phyloP scores from a whole-genome alignment of 768 basidiomycete species.

The Boletus speciosus region DNA sequence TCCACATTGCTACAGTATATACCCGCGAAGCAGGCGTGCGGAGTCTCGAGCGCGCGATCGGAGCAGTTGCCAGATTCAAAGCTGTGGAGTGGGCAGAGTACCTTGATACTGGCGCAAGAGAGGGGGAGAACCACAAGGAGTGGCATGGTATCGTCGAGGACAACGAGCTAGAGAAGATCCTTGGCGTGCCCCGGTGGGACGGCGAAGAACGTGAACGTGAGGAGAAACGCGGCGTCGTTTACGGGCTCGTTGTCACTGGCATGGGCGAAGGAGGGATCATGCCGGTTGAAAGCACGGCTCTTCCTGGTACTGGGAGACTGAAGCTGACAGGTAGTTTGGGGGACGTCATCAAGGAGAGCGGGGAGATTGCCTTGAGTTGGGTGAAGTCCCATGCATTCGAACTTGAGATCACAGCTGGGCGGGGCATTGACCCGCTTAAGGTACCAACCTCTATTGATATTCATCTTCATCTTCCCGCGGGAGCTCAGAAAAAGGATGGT shows the following conservation, averaged over 20 bases:
- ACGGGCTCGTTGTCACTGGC: constrained; percentile 85
- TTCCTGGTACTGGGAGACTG: constrained; percentile 72
- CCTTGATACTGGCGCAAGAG: constrained; percentile 29
- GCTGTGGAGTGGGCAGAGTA: constrained; percentile 88
- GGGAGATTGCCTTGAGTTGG: constrained; percentile 88
- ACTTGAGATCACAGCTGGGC: constrained; percentile 67
- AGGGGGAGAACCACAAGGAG: constrained; percentile 26
- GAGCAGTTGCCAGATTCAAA: constrained; percentile 84
- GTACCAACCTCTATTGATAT: constrained; percentile 72
- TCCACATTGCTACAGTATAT: constrained; percentile 72
- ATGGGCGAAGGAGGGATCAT: constrained; percentile 83
- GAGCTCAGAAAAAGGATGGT: constrained; percentile 91
- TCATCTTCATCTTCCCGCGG: constrained; percentile 85
- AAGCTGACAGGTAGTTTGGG: constrained; percentile 83
- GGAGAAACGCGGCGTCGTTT: constrained; percentile 72
- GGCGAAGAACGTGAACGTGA: constrained; percentile 76
- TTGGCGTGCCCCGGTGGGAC: constrained; percentile 80
- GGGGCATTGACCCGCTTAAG: constrained; percentile 71
- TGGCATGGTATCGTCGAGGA: constrained; percentile 64
- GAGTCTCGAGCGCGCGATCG: constrained; percentile 81
- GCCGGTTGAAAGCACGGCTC: constrained; percentile 76
- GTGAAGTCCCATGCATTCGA: constrained; percentile 84
- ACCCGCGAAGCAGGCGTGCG: constrained; percentile 94
- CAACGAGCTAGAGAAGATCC: constrained; percentile 75
- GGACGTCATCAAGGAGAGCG: constrained; percentile 91